Base-by-base conservation (phyloP, 257 asterid genomes). In the Solanum sejunctum region DNA sequence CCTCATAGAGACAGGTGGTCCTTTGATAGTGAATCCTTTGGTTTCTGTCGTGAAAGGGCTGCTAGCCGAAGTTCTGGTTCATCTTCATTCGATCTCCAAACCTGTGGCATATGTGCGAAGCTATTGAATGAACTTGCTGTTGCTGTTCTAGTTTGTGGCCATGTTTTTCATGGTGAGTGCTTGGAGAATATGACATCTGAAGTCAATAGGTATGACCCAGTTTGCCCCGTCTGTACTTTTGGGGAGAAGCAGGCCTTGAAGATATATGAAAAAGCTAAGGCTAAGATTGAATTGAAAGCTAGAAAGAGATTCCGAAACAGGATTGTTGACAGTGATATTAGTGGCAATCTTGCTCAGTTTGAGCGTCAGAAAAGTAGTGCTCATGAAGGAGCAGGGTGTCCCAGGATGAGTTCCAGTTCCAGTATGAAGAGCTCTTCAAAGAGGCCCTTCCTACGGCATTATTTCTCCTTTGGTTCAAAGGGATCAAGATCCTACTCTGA, bases 81-180 rank as follows among this genome's bases (percentile, higher is more conserved):
- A 36, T 84, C 87, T 67, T 88, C 95, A 20, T 86, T 90, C 52
- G 97, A 95, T 84, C 92, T 92, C 87, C 98, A 92, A 87, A 85
- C 91, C 15, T 97, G 99, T 90, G 98, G 98, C 77, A 87, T 97
- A 75, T 97, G 99, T 86, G 89, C 95, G 2, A 95, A 93, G 90
- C 91, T 92, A 84, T 86, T 94, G 85, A 93, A 92, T 3, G 98
- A 97, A 85, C 90, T 97, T 41, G 98, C 94, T 87, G 97, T 92
- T 82, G 93, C 99, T 79, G 98, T 97, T 83, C 87, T 97, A 85
- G 91, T 88, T 15, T 97, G 99, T 72, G 99, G 96, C 10, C 99
- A 97, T 84, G 99, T 88, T 83, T 95, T 93, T 90, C 99, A 97
- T 86, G 95, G 94, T 18, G 99, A 97, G 82, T 97, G 99, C 91